phyloP scores from a whole-genome alignment of 805 yeast species.

The Komagataella phaffii region DNA sequence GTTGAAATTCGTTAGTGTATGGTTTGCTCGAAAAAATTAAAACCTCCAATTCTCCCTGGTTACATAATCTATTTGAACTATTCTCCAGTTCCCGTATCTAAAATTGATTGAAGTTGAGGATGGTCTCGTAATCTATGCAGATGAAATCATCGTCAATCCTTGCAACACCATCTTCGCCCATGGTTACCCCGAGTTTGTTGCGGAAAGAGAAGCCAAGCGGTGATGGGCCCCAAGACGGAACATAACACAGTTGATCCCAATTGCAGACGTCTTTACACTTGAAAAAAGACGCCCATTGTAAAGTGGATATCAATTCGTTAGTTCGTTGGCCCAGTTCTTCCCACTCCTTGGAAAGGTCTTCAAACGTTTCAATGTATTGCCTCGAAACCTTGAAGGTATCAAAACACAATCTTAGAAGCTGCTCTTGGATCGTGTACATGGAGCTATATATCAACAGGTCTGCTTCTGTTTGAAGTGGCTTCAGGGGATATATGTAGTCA shows the following conservation, averaged over 20 bases:
- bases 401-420: conserved; percentile 23
- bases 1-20: background rate
- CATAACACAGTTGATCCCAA: conserved; percentile 36
- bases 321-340: conserved; percentile 5
- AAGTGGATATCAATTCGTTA: background rate
- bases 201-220: conserved; percentile 29
- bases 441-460: conserved; percentile 40
- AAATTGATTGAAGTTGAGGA: conserved; percentile 2
- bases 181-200: conserved; percentile 10
- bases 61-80: background rate
- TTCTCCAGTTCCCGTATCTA: background rate
- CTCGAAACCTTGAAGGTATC: conserved; percentile 19
- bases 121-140: conserved; percentile 1
- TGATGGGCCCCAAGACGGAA: conserved; percentile 51
- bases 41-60: background rate
- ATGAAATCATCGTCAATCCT: conserved; percentile 9
- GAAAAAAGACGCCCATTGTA: conserved; percentile 28
- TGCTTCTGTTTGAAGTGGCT: conserved; percentile 20
- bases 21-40: background rate
- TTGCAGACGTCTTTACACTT: conserved; percentile 27
- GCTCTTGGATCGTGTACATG: conserved; percentile 22
- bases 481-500: conserved; percentile 33
- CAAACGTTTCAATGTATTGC: conserved; percentile 6
- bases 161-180: conserved; percentile 10
- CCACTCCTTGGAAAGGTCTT: conserved; percentile 6